Evolutionary conservation across 2,329 filamentous ascomycete genomes (phyloP).

Genomic region (Talaromyces sp.): DNA sequence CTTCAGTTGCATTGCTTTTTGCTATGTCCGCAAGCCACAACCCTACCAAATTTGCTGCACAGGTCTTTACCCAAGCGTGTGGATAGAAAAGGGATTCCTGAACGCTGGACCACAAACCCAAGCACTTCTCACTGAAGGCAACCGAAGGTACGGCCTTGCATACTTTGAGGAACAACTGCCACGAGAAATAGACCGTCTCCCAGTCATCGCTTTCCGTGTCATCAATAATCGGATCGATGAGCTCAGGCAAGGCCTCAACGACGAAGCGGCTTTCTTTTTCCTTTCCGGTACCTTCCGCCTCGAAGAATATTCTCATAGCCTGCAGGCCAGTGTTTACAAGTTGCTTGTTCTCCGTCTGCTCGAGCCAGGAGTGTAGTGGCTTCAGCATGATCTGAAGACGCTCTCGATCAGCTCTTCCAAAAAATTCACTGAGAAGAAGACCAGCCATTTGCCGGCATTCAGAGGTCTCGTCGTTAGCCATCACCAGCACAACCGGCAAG

Average conservation of each 20-base stretch:
- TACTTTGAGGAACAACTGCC: conserved; percentile 66
- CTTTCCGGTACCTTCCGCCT: conserved; percentile 61
- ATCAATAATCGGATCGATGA: conserved; percentile 51
- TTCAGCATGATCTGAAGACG: conserved; percentile 65
- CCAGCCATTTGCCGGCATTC: conserved; percentile 81
- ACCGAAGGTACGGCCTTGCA: conserved; percentile 62
- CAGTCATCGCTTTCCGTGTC: conserved; percentile 53
- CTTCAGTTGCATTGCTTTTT: conserved; percentile 54
- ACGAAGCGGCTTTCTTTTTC: conserved; percentile 66
- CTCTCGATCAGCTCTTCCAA: conserved; percentile 71
- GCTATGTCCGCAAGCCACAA: conserved; percentile 79
- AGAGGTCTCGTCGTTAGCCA: conserved; percentile 82
- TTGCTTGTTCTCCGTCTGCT: conserved; percentile 66
- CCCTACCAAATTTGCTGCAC: conserved; percentile 68
- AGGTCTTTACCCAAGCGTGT: conserved; percentile 70
- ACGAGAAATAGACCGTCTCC: conserved; percentile 69
- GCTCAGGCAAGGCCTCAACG: conserved; percentile 50
- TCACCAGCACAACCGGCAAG: conserved; percentile 75
- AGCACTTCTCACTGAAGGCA: conserved; percentile 58
- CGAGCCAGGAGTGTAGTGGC: conserved; percentile 71
- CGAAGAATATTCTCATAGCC: conserved; percentile 78
- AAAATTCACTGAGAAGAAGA: conserved; percentile 74
- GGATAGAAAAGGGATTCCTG: conserved; percentile 67
- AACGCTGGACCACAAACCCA: conserved; percentile 67
- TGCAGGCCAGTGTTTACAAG: conserved; percentile 73